Base-by-base conservation (phyloP, 2,329 filamentous ascomycete species). In the Hawksworthiomyces lignivorus region DNA sequence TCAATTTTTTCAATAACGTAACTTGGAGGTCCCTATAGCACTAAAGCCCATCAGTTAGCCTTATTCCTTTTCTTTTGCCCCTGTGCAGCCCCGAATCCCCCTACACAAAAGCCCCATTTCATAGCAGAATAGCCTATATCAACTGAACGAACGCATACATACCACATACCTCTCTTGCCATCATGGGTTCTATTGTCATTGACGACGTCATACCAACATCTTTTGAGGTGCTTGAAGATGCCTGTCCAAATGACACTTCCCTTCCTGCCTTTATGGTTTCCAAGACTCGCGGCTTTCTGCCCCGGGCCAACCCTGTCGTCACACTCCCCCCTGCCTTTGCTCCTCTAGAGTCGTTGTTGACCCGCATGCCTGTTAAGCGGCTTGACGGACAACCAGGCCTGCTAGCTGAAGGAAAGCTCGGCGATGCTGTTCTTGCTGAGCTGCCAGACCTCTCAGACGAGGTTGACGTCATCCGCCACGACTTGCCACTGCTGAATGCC, bases 401-500 rank as follows among this genome's bases (percentile, higher is more conserved):
- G 7, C 75, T 96, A 36, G 87, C 86, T 17, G 72, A 69, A 11
- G 82, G 77, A 58, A 72, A 75, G 54, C 77, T 96, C 12, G 89
- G 88, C 12, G 78, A 82, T 29, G 75, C 78, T n/a, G 79, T 94
- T 34, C 66, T 82, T 49, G 67, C 68, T n/a, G 78, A 80, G 48
- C 74, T 96, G 36, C 83, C 86, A 14, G 85, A 95, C 61, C 69
- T 95, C 36, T 85, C 83, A 1, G 70, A 70, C 5, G 72, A 77
- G 51, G 73, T 95, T 44, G 82, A 92, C 55, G 77, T 78, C 61
- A 82, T 84, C 52, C 70, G 75, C 52, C 68, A 80, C 47, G 82
- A 95, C 62, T 72, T 90, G 29, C 82, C 83, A 14, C 66, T 87
- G 45, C 80, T 94, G 69, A 92, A 89, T 54, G 88, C 88, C 26